Base-by-base conservation (phyloP, 495 filamentous ascomycete genomes). In the Daldinia bambusicola region DNA sequence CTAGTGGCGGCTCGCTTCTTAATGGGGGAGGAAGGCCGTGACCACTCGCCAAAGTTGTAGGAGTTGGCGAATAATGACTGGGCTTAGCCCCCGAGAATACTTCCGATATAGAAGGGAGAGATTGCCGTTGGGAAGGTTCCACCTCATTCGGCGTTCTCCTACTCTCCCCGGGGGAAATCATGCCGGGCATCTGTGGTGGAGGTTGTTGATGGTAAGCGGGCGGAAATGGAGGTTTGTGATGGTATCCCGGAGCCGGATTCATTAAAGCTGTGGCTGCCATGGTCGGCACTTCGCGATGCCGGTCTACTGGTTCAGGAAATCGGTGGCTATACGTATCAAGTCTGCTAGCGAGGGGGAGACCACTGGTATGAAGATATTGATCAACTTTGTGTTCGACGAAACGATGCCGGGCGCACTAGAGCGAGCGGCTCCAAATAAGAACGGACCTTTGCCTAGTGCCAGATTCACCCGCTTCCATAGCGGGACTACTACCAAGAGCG, bases 391-490 rank as follows among this genome's bases (percentile, higher is more conserved):
- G 45, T 57, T 73, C 65, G 61, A 69, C 20, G 45, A 65, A 55
- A 69, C 32, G 59, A 43, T 61, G 51, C 62, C 61, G 59, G 20
- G 63, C 64, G 59, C 50, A 63, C 71, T 63, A 72, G 41, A 63
- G 53, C 53, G 43, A 69, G 45, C 55, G 66, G 66, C 66, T 70
- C 71, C 58, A 60, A 43, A 69, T 63, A 70, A 76, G 31, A 75
- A 80, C 82, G 70, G 75, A 85, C 83, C 83, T 85, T 82, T 83
- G 79, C 77, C 82, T 82, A 77, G 76, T 74, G 68, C 79, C 78
- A 78, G 76, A 76, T 70, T 82, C 82, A 72, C 81, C 83, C 81
- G 77, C 79, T 82, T 84, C 83, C 83, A 85, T 85, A 81, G 78
- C 83, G 82, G 78, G 80, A 77, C 73, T 74, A 60, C 74, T 62